Evolutionary conservation across 352 stramenopile species (phyloP), one percentile per base, ranked within the genome.

Genomic region (Globisporangium parvum): DNA sequence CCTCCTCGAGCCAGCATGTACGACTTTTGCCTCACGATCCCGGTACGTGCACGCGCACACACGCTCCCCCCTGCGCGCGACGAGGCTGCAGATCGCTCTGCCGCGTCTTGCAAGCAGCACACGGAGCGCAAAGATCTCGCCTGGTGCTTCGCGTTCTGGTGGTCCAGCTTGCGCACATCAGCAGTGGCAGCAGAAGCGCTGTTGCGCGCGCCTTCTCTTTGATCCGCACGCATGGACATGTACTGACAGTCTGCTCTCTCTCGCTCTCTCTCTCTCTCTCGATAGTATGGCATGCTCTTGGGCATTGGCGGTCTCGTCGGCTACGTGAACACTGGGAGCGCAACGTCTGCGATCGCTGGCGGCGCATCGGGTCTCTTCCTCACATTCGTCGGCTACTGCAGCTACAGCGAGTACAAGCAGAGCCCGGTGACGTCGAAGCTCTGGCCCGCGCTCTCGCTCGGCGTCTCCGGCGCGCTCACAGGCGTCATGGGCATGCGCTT

Each of bases 1-100:
- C 9, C 33, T 9, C 18, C 17, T 42, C 17, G 46, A 47, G 54
- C 4, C 54, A 47, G 14, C 45, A 91, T 93, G 83, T 91, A 93
- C 69, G 83, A 93, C 77, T 93, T 93, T 60, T 93, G 83, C 72
- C 71, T 93, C 51, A 93, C 83, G 57, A 73, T 93, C 58, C 83
- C 83, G 47, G 83, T 93, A 80, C 63, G 79, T 77, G n/a, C 23
- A 37, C 20, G 18, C 24, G 31, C 44, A 20, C 18, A 1, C 14
- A 23, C 20, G 18, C 14, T 8, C n/a, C 8, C 24, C 24, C 47
- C 17, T 24, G 4, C 18, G 11, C 11, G 3, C 9, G 9, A 0
- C 6, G 31, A 37, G 11, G 31, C 31, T 2, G 6, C 11, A 1
- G 31, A 12, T 37, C 31, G 31, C 9, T 6, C 6, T 1, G 31